A percentile compares a stretch with the other conserved stretches of the same genome.
Conservation (phyloP, 371 early-diverging fungal species). For the Rhizomucor pusillus region DNA sequence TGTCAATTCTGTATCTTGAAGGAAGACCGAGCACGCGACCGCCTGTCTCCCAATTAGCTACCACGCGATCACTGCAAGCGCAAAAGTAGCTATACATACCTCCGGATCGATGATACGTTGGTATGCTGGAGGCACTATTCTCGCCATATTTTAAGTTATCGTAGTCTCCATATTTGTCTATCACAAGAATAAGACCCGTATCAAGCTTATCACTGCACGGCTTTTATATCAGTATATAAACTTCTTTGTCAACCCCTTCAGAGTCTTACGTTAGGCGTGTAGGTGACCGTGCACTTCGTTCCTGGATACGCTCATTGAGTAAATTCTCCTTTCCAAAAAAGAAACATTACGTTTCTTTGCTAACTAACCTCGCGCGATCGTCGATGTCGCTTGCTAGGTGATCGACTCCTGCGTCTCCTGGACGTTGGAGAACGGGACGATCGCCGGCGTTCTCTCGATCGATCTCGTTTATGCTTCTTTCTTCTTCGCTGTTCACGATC, state of each 20-base stretch:
- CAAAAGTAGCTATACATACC: slow-evolving; percentile 16
- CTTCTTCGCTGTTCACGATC: slow-evolving; percentile 7
- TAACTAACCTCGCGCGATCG: not conserved
- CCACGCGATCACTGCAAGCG: not conserved
- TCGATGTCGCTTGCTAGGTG: slow-evolving; percentile 1
- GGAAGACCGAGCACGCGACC: slow-evolving; percentile 3
- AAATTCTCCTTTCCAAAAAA: not conserved
- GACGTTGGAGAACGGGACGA: slow-evolving; percentile 12
- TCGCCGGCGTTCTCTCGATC: slow-evolving; percentile 1
- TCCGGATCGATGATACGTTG: slow-evolving; percentile 38
- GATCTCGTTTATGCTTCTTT: slow-evolving; percentile 15
- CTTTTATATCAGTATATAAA: not conserved
- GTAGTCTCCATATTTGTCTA: slow-evolving; percentile 43
- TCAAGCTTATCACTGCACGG: slow-evolving; percentile 12
- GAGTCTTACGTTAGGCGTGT: not conserved
- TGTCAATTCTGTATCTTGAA: slow-evolving; percentile 20
- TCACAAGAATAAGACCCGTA: slow-evolving; percentile 27
- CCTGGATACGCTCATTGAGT: not conserved
- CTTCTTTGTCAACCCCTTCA: not conserved
- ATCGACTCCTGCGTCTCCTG: slow-evolving; percentile 11
- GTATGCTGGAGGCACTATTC: slow-evolving; percentile 27
- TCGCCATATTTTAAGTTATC: slow-evolving; percentile 40
- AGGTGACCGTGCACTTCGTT: not conserved
- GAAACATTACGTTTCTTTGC: not conserved
- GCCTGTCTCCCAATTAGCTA: slow-evolving; percentile 40